Percentiles rank a stretch among this genome's conserved stretches.
Evolutionary conservation across 108 stramenopile genomes (phyloP).

Genomic region (Parmales sp.): DNA sequence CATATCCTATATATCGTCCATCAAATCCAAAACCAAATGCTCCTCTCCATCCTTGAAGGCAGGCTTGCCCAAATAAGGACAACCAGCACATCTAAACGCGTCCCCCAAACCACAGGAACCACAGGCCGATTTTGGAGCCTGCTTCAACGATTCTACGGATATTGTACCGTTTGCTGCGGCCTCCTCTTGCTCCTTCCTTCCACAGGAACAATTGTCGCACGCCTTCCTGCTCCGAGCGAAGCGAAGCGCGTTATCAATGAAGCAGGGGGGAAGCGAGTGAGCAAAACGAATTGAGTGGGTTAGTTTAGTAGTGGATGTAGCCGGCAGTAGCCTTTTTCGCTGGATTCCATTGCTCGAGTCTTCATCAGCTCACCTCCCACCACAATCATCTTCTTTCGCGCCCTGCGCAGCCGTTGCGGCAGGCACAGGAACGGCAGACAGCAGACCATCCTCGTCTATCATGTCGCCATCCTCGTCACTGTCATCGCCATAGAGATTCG

Average conservation of each 20-base stretch:
- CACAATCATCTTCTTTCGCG: slow-evolving; percentile 52
- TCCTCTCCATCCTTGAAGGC: slow-evolving; percentile 93
- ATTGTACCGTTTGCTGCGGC: slow-evolving; percentile 12
- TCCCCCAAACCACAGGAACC: slow-evolving; percentile 96
- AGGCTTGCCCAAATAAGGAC: slow-evolving; percentile 91
- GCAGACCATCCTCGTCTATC: slow-evolving; percentile 57
- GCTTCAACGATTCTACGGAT: slow-evolving; percentile 8
- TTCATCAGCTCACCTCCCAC: slow-evolving; percentile 53
- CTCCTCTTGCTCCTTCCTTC: slow-evolving; percentile 60
- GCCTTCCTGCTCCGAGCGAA: too few relatives aligned
- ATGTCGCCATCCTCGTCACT: too few relatives aligned
- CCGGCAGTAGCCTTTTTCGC: too few relatives aligned
- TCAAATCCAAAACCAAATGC: slow-evolving; percentile 77
- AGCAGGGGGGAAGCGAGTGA: too few relatives aligned
- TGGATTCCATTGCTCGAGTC: too few relatives aligned
- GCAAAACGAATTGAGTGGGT: too few relatives aligned
- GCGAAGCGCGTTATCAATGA: too few relatives aligned
- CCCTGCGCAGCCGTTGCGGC: slow-evolving; percentile 20
- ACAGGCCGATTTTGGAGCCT: slow-evolving; percentile 54
- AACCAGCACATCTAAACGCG: slow-evolving; percentile 95
- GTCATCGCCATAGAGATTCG: too few relatives aligned
- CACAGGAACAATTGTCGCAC: slow-evolving; percentile 96
- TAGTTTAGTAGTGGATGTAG: too few relatives aligned
- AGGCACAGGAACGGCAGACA: slow-evolving; percentile 28
- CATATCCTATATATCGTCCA: too few relatives aligned